A percentile compares a stretch with the other conserved stretches of the same genome.
Conservation (phyloP, 179 eudicot species). For the Dionaea muscipula region DNA sequence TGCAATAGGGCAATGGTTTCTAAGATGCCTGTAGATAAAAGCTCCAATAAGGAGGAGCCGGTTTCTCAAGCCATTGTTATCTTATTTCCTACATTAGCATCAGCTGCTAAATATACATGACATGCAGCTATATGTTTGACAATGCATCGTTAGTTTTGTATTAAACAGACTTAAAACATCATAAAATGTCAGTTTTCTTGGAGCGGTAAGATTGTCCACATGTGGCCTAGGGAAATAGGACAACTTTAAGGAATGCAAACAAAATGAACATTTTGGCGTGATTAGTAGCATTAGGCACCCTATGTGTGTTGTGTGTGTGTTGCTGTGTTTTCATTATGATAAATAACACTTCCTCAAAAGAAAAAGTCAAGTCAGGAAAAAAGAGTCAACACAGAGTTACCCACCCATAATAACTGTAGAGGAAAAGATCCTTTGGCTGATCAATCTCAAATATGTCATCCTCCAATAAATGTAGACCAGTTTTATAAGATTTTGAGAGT, state of each 20-base stretch:
- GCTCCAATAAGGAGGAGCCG: too few relatives aligned
- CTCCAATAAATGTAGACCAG: slow-evolving; percentile 49
- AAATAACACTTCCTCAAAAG: too few relatives aligned
- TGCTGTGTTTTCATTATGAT: not conserved
- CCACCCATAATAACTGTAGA: slow-evolving; percentile 88
- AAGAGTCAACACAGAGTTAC: slow-evolving; percentile 10
- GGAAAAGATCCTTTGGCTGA: slow-evolving; percentile 70
- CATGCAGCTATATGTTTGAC: not conserved
- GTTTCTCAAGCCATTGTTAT: too few relatives aligned
- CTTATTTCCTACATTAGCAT: too few relatives aligned
- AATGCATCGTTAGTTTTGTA: not conserved
- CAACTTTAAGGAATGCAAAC: too few relatives aligned
- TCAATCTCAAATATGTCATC: slow-evolving; percentile 74
- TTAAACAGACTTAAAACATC: not conserved
- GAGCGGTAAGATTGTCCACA: too few relatives aligned
- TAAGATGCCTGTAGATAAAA: too few relatives aligned
- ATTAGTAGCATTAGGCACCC: too few relatives aligned
- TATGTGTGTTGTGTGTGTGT: not conserved
- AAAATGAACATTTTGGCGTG: too few relatives aligned
- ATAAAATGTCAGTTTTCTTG: too few relatives aligned
- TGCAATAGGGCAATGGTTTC: too few relatives aligned
- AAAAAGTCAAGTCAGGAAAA: not conserved
- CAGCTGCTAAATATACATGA: not conserved
- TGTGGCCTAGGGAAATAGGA: too few relatives aligned
- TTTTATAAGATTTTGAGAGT: slow-evolving; percentile 64